Evolutionary conservation across 2,329 filamentous ascomycete genomes (phyloP).

Genomic region (Coniosporium tulheliwenetii): DNA sequence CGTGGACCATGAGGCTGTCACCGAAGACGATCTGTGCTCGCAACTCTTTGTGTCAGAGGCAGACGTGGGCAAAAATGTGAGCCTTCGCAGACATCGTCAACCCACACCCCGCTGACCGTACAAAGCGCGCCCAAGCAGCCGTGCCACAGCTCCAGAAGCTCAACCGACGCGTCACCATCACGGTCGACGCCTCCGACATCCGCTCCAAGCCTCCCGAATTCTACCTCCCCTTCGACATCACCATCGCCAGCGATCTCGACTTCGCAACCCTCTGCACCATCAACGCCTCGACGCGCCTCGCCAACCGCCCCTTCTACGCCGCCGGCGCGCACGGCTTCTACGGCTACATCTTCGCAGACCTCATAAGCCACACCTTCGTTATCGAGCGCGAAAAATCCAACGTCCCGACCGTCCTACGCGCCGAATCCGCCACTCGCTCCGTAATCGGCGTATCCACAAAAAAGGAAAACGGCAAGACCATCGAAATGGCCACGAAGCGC

Average conservation of each 20-base stretch:
- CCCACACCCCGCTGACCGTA: slow-evolving; percentile 3
- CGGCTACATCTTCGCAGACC: slow-evolving; percentile 86
- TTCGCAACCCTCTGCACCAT: slow-evolving; percentile 60
- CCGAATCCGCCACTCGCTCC: slow-evolving; percentile 64
- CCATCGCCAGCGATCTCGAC: slow-evolving; percentile 79
- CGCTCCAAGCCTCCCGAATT: slow-evolving; percentile 54
- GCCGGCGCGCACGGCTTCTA: slow-evolving; percentile 79
- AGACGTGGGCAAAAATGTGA: slow-evolving; percentile 58
- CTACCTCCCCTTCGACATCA: slow-evolving; percentile 65
- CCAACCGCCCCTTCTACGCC: slow-evolving; percentile 73
- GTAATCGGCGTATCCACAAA: slow-evolving; percentile 57
- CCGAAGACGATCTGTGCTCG: slow-evolving; percentile 57
- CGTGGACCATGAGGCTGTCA: slow-evolving; percentile 61
- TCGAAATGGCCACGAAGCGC: slow-evolving; percentile 81
- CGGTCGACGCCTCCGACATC: slow-evolving; percentile 55
- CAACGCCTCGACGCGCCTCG: slow-evolving; percentile 72
- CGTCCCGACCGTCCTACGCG: slow-evolving; percentile 37
- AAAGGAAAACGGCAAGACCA: slow-evolving; percentile 47
- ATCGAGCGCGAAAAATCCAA: slow-evolving; percentile 78
- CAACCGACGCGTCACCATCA: slow-evolving; percentile 74
- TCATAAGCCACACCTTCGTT: slow-evolving; percentile 80
- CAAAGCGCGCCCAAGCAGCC: slow-evolving; percentile 64
- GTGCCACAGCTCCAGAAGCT: slow-evolving; percentile 64
- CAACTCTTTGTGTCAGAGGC: slow-evolving; percentile 59
- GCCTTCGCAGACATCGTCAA: slow-evolving; percentile 4